These are phyloP conservation scores for Diacronema lutheri DNA, from an alignment of 78 protist genomes.

Conservation along the genomic window DNA sequence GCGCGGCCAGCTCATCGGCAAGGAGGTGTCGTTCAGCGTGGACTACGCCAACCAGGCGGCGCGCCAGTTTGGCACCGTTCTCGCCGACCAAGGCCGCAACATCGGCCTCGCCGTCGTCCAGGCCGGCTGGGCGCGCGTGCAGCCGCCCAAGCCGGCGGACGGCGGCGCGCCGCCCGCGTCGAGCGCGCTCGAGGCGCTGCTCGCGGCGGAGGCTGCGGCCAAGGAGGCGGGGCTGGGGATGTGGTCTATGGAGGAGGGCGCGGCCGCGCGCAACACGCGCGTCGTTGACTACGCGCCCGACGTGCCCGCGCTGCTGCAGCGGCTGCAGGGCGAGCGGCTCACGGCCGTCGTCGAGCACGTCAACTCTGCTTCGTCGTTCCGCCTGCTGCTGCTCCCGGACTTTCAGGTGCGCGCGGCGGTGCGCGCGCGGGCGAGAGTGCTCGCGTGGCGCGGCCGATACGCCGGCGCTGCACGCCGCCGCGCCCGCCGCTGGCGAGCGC, in stretches of 20 bases:
- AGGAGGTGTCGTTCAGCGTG: slow-evolving; percentile 23
- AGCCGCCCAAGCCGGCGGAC: background rate
- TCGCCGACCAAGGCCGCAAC: background rate
- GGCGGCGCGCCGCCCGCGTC: too few species aligned
- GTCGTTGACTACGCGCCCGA: background rate
- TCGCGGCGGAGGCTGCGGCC: background rate
- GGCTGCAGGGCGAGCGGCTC: background rate
- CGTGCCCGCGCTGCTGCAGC: background rate
- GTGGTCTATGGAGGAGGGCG: too few species aligned
- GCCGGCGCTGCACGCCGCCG: too few species aligned
- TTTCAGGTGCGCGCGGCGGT: too few species aligned
- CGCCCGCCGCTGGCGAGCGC: too few species aligned
- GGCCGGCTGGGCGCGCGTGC: background rate
- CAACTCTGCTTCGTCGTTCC: background rate
- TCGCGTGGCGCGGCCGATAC: too few species aligned
- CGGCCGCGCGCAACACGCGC: too few species aligned
- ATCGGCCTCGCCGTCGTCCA: background rate
- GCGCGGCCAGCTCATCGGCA: slow-evolving; percentile 45
- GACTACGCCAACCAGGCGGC: background rate
- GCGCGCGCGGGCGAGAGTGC: too few species aligned
- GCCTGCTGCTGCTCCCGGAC: slow-evolving; percentile 8
- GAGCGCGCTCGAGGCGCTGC: too few species aligned
- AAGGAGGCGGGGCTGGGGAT: background rate
- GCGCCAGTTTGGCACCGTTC: background rate
- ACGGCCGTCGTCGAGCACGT: slow-evolving; percentile 11